Conservation (phyloP, 2,329 filamentous ascomycete species). For the Lasiodiplodia hormozganensis region DNA sequence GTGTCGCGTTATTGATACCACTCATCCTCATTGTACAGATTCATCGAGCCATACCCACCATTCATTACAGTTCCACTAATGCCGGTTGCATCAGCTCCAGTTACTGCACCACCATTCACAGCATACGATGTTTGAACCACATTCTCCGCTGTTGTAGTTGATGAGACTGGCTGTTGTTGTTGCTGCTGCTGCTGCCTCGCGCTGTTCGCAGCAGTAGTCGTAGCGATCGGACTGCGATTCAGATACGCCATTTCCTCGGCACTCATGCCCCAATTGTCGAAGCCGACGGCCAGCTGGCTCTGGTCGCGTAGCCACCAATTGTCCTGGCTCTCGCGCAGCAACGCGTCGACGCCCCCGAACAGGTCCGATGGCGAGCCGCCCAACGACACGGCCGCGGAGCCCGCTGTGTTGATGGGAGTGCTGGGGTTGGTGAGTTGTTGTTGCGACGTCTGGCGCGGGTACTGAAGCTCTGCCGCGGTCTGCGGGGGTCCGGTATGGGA, state of each 20-base stretch:
- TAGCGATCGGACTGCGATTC: slow-evolving; percentile 3
- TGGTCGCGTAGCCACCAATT: slow-evolving; percentile 67
- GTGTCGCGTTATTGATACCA: slow-evolving; percentile 48
- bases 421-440: slow-evolving; percentile 12
- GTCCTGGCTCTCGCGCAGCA: slow-evolving; percentile 69
- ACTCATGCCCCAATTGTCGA: slow-evolving; percentile 64
- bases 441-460: slow-evolving; percentile 7
- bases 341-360: slow-evolving; percentile 66
- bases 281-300: slow-evolving; percentile 64
- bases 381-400: neutral
- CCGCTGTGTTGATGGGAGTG: neutral
- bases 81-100: slow-evolving; percentile 30
- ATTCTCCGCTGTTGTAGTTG: neutral
- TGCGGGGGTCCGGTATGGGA: slow-evolving; percentile 33
- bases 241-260: slow-evolving; percentile 23
- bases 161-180: neutral
- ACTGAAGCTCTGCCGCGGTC: slow-evolving; percentile 15
- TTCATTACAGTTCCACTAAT: slow-evolving; percentile 31
- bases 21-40: slow-evolving; percentile 49
- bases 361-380: slow-evolving; percentile 57
- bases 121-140: neutral
- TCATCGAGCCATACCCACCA: slow-evolving; percentile 38
- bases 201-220: neutral
- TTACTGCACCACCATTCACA: slow-evolving; percentile 32
- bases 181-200: neutral